phyloP scores from a whole-genome alignment of 2,329 filamentous ascomycete species.

The Fusarium equiseti region DNA sequence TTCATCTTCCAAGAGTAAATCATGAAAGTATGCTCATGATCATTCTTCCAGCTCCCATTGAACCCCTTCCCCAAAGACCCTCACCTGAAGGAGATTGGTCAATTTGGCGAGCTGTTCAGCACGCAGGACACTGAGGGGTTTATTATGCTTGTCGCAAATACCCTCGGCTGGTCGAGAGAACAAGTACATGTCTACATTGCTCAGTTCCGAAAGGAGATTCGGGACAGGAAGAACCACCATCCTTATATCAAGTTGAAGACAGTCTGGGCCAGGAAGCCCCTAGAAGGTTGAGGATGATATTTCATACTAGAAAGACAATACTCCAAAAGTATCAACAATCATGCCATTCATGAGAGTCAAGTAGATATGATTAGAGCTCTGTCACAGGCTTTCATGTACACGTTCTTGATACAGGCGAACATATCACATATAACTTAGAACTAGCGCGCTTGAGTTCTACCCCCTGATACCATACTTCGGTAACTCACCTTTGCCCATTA shows the following conservation, averaged over 20 bases:
- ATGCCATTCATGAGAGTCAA: too few species aligned
- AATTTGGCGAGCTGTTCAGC: slow-evolving; percentile 34
- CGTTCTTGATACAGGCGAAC: too few species aligned
- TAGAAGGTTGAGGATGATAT: not conserved
- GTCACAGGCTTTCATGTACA: too few species aligned
- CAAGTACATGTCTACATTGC: slow-evolving; percentile 32
- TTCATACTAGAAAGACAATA: too few species aligned
- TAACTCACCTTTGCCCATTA: too few species aligned
- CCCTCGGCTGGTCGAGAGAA: slow-evolving; percentile 27
- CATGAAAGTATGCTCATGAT: not conserved
- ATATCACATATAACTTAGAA: too few species aligned
- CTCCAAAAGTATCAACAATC: too few species aligned
- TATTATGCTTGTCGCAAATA: slow-evolving; percentile 33
- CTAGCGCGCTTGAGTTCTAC: rapidly evolving
- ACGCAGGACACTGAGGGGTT: slow-evolving; percentile 39
- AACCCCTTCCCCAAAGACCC: slow-evolving; percentile 37
- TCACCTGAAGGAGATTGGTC: slow-evolving; percentile 35
- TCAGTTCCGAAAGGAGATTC: slow-evolving; percentile 28
- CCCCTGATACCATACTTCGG: too few species aligned
- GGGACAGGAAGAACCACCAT: slow-evolving; percentile 27
- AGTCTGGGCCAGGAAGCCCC: slow-evolving; percentile 24
- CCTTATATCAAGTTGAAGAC: slow-evolving; percentile 20
- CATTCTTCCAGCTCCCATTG: slow-evolving; percentile 2
- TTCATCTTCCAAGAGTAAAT: too few species aligned
- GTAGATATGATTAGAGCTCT: too few species aligned